Percentiles rank a stretch among this genome's conserved stretches.
Conservation (phyloP, 169 alveolate genomes). For the Plasmodium gonderi region DNA sequence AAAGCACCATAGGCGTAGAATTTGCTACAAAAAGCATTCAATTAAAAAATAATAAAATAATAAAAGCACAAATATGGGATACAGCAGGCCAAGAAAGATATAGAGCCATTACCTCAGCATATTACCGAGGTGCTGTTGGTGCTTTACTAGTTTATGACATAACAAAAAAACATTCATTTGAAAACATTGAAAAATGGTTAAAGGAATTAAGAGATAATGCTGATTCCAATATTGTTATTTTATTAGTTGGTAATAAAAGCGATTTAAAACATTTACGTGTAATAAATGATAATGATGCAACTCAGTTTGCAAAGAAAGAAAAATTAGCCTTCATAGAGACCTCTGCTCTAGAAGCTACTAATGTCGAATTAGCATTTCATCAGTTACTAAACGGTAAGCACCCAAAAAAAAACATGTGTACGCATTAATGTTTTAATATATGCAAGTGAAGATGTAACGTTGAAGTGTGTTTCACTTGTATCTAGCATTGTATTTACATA, state of each 20-base stretch:
- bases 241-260: constrained; percentile 98
- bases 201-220: constrained; percentile 97
- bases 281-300: constrained; percentile 94
- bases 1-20: constrained; percentile 99
- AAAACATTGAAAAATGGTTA: constrained; percentile 96
- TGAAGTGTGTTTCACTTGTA: neutral
- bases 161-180: constrained; percentile 95
- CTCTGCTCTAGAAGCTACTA: constrained; percentile 95
- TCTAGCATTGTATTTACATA: neutral
- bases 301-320: constrained; percentile 91
- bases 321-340: constrained; percentile 96
- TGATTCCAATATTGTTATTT: constrained; percentile 95
- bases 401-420: neutral
- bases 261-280: constrained; percentile 93
- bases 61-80: constrained; percentile 99
- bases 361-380: constrained; percentile 95
- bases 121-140: constrained; percentile 99
- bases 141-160: constrained; percentile 99
- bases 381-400: constrained; percentile 72
- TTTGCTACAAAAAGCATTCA: constrained; percentile 94
- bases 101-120: constrained; percentile 98
- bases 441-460: neutral
- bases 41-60: constrained; percentile 91
- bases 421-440: neutral
- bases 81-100: constrained; percentile 99